Percentiles rank a stretch among this genome's conserved stretches.
phyloP scores from a whole-genome alignment of 768 basidiomycete species.

The Symmetrospora coprosmae region DNA sequence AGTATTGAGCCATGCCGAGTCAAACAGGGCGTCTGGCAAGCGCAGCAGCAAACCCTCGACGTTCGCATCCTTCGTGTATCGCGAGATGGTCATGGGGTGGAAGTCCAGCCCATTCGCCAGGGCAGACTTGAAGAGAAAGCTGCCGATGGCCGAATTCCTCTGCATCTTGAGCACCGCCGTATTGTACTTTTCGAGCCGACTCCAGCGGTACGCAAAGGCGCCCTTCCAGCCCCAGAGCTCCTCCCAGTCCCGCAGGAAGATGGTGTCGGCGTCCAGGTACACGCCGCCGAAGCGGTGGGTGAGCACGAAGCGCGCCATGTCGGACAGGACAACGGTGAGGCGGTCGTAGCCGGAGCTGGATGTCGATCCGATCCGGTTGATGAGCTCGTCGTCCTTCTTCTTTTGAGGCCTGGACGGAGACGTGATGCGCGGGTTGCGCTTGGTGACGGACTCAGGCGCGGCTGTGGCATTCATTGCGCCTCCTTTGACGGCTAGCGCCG shows the following conservation, averaged over 20 bases:
- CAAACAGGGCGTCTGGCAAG: constrained; percentile 87
- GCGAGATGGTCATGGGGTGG: constrained; percentile 87
- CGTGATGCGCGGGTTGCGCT: constrained; percentile 23
- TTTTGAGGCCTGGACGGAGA: constrained; percentile 20
- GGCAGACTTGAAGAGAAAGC: constrained; percentile 85
- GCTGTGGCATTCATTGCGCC: constrained; percentile 38
- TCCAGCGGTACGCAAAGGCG: constrained; percentile 95
- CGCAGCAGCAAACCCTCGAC: constrained; percentile 69
- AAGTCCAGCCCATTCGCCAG: constrained; percentile 83
- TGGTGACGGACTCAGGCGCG: constrained; percentile 9
- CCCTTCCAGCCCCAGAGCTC: constrained; percentile 95
- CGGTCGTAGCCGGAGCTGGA: constrained; percentile 77
- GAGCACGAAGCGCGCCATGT: constrained; percentile 95
- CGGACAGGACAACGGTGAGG: constrained; percentile 80
- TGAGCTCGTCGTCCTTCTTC: constrained; percentile 43
- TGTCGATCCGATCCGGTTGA: constrained; percentile 76
- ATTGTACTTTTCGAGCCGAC: constrained; percentile 79
- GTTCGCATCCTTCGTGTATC: constrained; percentile 77
- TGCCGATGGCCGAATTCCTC: constrained; percentile 78
- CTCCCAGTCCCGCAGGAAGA: constrained; percentile 94
- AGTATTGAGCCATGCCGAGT: constrained; percentile 80
- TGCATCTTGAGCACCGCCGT: constrained; percentile 90
- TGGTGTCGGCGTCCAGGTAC: constrained; percentile 91
- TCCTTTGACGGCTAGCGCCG: constrained; percentile 38
- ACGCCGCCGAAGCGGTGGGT: constrained; percentile 92